Percentiles rank a stretch among this genome's conserved stretches.
Evolutionary conservation across 257 asterid species (phyloP).

Genomic region (Solanum pimpinellifolium): DNA sequence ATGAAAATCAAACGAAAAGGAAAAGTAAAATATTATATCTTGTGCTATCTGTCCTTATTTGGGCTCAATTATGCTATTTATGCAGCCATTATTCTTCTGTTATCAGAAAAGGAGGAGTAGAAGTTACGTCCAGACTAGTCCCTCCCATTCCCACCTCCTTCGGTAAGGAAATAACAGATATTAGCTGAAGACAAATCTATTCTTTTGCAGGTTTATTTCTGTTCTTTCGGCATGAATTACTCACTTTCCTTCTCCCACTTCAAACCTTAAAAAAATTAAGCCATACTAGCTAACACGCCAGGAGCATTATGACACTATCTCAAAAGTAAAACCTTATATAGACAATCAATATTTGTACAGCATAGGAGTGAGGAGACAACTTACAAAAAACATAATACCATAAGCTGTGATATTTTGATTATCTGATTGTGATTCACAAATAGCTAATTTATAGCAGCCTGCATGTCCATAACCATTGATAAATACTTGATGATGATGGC

Average conservation of each 20-base stretch:
- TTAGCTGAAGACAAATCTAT: background rate
- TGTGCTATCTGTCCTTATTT: background rate
- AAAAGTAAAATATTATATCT: background rate
- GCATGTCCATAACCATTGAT: conserved; percentile 15
- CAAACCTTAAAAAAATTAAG: background rate
- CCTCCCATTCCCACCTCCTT: background rate
- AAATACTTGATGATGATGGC: background rate
- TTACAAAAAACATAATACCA: conserved; percentile 84
- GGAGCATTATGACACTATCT: background rate
- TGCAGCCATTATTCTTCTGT: background rate
- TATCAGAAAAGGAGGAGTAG: background rate
- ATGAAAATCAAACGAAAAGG: background rate
- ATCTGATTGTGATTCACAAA: conserved; percentile 49
- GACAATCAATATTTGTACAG: background rate
- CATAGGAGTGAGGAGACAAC: conserved; percentile 10
- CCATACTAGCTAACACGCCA: background rate
- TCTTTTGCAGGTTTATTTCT: background rate
- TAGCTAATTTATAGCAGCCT: conserved; percentile 78
- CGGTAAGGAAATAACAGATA: background rate
- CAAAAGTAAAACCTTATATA: background rate
- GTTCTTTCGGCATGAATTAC: background rate
- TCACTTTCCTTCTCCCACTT: background rate
- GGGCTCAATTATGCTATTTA: background rate
- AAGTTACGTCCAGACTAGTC: background rate
- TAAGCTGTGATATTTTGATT: conserved; percentile 92